Evolutionary conservation across 208 protist species (phyloP), one percentile per base, ranked within the genome.

Genomic region (Leishmania braziliensis): DNA sequence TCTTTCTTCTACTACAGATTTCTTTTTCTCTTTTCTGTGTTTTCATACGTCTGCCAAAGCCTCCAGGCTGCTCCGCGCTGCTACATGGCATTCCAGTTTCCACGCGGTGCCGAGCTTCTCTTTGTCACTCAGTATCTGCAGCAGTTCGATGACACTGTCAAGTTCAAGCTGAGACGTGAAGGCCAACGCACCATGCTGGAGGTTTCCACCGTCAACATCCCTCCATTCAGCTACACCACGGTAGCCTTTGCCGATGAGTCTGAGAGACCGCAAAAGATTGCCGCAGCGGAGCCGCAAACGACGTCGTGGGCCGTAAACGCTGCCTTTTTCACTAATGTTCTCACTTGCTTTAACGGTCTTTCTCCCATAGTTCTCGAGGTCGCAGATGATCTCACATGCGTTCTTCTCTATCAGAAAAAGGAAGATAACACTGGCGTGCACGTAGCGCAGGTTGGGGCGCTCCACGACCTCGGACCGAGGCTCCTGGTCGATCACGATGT

Each of bases 381-480:
- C 5, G 53, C 60, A 48, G 82, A 72, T 33, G 87, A 90, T 63
- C 69, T 87, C 4, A 84, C 83, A 26, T 90, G 71, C 78, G 56
- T 91, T 1, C 79, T 91, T 46, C 75, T 95, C n/a, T 86, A 89
- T 70, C 81, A 91, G 72, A 77, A 81, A 63, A 79, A 71, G 29
- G 65, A 77, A 16, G 87, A 90, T 36, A 80, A 83, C 48, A 79
- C 81, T 8, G 79, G 80, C 36, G 86, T 88, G 48, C 85, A 85
- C 48, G 77, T 91, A 18, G 80, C 84, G 33, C 81, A 88, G 85
- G 79, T 96, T 9, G 84, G 85, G 23, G 89, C 81, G 29, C 53
- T 93, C 50, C 89, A 94, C 84, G 88, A 94, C 74, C 87, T 96
- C 56, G 90, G 91, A 5, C 93, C 91, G 6, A 79, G 84, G 66